phyloP scores from a whole-genome alignment of 139 green algal species.

The Coelastrella sp. region DNA sequence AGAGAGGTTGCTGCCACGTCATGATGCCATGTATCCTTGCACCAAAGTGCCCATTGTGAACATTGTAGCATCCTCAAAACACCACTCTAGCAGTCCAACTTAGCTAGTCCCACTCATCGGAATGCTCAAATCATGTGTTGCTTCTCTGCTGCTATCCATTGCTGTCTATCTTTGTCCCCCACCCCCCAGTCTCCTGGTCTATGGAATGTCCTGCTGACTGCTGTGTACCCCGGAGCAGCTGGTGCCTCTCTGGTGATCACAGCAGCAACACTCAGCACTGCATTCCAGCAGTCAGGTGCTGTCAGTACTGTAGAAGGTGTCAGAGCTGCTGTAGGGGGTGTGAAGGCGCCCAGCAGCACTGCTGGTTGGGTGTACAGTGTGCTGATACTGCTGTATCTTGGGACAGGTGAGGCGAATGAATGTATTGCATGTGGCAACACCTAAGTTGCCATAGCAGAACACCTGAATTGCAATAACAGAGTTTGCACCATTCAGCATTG shows the following conservation, averaged over 20 bases:
- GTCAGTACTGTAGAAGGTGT: neutral
- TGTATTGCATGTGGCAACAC: neutral
- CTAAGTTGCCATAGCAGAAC: neutral
- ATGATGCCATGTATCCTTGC: neutral
- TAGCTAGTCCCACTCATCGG: neutral
- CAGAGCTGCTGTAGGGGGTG: neutral
- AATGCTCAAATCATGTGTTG: neutral
- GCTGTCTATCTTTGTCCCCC: slow-evolving; percentile 12
- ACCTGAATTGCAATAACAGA: neutral
- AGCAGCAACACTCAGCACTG: slow-evolving; percentile 11
- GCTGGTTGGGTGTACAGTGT: slow-evolving; percentile 41
- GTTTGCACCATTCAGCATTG: too few relatives aligned
- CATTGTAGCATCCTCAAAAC: too few relatives aligned
- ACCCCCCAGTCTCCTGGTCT: slow-evolving; percentile 30
- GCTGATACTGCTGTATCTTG: slow-evolving; percentile 42
- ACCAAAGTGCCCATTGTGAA: neutral
- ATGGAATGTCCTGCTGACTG: slow-evolving; percentile 26
- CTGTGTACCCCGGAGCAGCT: slow-evolving; percentile 33
- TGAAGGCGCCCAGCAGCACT: neutral
- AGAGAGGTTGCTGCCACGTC: neutral
- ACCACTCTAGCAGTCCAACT: too few relatives aligned
- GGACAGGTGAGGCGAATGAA: slow-evolving; percentile 45
- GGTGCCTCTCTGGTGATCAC: slow-evolving; percentile 27
- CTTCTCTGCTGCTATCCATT: slow-evolving; percentile 29
- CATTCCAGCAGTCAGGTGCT: slow-evolving; percentile 3